phyloP scores from a whole-genome alignment of 2,329 filamentous ascomycete genomes.

The Magnaporthales sp. region DNA sequence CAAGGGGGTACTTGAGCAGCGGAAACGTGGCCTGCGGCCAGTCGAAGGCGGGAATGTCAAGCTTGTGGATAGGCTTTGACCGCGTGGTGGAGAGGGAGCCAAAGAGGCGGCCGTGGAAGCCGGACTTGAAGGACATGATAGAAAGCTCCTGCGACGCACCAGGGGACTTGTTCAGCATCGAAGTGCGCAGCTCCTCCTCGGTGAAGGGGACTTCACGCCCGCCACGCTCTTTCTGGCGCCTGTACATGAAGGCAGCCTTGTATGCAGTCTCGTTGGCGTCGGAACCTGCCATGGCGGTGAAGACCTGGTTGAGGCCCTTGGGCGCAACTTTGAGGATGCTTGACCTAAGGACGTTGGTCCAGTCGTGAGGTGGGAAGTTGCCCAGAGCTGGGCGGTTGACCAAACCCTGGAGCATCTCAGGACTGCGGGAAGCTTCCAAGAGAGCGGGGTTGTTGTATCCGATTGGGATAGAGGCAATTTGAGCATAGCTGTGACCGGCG shows the following conservation, averaged over 20 bases:
- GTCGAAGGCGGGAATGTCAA: conserved; percentile 91
- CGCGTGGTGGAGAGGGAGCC: conserved; percentile 81
- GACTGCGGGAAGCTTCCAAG: conserved; percentile 58
- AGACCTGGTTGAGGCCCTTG: conserved; percentile 77
- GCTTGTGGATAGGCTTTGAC: conserved; percentile 89
- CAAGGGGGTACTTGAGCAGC: conserved; percentile 75
- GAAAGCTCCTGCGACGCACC: conserved; percentile 63
- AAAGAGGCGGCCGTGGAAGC: conserved; percentile 80
- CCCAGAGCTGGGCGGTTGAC: conserved; percentile 86
- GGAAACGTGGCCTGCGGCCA: conserved; percentile 91
- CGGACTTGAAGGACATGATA: conserved; percentile 81
- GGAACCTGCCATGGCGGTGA: conserved; percentile 81
- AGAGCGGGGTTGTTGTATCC: conserved; percentile 87
- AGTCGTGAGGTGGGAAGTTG: conserved; percentile 83
- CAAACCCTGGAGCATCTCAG: conserved; percentile 70
- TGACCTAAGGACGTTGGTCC: conserved; percentile 69
- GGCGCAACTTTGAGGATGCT: conserved; percentile 78
- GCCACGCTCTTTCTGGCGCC: conserved; percentile 71
- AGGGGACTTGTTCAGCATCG: conserved; percentile 74
- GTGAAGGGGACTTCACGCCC: conserved; percentile 72
- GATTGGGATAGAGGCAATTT: conserved; percentile 87
- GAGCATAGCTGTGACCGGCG: conserved; percentile 54
- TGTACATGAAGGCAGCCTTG: conserved; percentile 94
- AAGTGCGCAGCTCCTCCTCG: conserved; percentile 60
- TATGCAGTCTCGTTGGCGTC: conserved; percentile 93